Conservation (phyloP, 2,329 filamentous ascomycete species). For the Coniochaeta sp. region DNA sequence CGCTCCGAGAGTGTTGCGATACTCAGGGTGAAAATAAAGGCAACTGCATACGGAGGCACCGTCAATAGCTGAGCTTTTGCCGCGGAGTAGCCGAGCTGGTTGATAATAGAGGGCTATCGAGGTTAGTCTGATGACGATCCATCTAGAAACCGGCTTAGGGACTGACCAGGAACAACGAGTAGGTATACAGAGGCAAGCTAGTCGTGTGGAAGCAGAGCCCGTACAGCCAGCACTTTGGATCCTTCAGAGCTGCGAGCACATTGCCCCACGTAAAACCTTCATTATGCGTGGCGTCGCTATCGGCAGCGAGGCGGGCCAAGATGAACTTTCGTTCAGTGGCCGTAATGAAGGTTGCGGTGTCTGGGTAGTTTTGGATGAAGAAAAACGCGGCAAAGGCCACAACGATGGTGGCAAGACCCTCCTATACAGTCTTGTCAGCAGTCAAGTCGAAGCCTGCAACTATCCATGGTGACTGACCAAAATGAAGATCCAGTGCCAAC, state of each 20-base stretch:
- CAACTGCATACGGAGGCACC: constrained; percentile 57
- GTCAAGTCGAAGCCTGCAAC: constrained; percentile 22
- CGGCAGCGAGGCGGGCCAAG: constrained; percentile 53
- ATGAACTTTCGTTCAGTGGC: constrained; percentile 49
- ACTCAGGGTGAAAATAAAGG: constrained; percentile 49
- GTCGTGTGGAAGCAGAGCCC: constrained; percentile 65
- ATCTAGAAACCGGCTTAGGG: too few relatives aligned
- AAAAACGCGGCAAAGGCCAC: constrained; percentile 42
- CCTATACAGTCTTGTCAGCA: constrained; percentile 24
- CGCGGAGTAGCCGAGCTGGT: constrained; percentile 43
- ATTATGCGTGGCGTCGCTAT: constrained; percentile 61
- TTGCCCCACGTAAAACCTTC: constrained; percentile 63
- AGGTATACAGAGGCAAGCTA: constrained; percentile 52
- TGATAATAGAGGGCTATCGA: constrained; percentile 43
- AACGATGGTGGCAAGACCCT: constrained; percentile 47
- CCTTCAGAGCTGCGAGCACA: constrained; percentile 54
- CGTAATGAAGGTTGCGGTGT: constrained; percentile 49
- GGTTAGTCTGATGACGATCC: constrained; percentile 3
- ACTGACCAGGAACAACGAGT: constrained; percentile 45
- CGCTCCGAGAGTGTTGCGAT: constrained; percentile 55
- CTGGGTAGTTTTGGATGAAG: constrained; percentile 61
- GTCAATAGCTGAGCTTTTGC: constrained; percentile 50
- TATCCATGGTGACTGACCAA: constrained; percentile 29
- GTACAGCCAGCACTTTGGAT: constrained; percentile 68
- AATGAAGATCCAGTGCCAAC: constrained; percentile 55